Evolutionary conservation across 306 rosid genomes (phyloP).

Genomic region (Sicyos baderoa): DNA sequence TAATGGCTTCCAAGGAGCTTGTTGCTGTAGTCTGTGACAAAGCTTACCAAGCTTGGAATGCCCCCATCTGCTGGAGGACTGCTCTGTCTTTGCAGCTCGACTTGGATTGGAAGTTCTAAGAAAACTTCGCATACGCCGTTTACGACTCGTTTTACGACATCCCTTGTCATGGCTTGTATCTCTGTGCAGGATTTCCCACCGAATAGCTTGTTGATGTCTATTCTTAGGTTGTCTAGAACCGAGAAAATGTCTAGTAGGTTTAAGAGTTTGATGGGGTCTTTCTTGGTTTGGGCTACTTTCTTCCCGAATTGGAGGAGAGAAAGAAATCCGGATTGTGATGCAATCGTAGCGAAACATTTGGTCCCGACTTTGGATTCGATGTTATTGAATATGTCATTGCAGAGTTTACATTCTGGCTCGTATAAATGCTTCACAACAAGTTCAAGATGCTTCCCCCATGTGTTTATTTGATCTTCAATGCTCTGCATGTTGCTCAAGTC

Average conservation of each 20-base stretch:
- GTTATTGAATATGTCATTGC: constrained; percentile 42
- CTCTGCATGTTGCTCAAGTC: constrained; percentile 29
- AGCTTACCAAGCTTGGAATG: constrained; percentile 63
- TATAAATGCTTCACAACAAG: constrained; percentile 42
- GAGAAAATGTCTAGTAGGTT: constrained; percentile 60
- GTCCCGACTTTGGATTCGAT: constrained; percentile 32
- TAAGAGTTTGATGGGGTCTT: constrained; percentile 59
- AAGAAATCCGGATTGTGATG: constrained; percentile 45
- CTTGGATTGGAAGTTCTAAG: constrained; percentile 75
- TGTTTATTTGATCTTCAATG: constrained; percentile 37
- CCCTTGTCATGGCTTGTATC: constrained; percentile 53
- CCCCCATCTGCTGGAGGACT: constrained; percentile 71
- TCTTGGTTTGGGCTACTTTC: constrained; percentile 39
- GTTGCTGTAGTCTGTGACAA: constrained; percentile 58
- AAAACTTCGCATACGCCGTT: constrained; percentile 58
- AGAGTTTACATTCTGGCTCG: constrained; percentile 44
- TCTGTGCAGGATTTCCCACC: constrained; percentile 47
- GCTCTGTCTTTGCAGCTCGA: constrained; percentile 49
- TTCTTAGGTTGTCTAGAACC: constrained; percentile 50
- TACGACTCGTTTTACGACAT: constrained; percentile 52
- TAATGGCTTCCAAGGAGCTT: constrained; percentile 49
- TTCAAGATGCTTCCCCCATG: constrained; percentile 64
- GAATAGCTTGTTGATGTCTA: constrained; percentile 55
- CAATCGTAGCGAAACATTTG: constrained; percentile 48
- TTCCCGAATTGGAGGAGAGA: constrained; percentile 66